Percentiles rank a stretch among this genome's conserved stretches.
phyloP scores from a whole-genome alignment of 768 basidiomycete species.

The Lyophyllum shimeji region DNA sequence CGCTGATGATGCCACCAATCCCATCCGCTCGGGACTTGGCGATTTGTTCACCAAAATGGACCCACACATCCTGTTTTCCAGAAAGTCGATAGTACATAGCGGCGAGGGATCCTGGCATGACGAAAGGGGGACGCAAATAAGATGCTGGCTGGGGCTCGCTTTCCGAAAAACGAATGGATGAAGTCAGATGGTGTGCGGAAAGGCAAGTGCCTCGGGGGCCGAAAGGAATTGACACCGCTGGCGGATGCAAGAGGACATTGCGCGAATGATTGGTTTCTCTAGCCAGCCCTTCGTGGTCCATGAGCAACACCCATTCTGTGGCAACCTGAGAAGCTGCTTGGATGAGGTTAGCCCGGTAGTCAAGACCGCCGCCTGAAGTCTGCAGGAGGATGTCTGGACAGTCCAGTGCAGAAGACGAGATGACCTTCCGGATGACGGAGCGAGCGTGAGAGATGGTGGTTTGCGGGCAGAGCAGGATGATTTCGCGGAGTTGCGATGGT shows the following conservation, averaged over 20 bases:
- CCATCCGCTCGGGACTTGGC: constrained; percentile 24
- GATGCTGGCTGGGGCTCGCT: constrained; percentile 35
- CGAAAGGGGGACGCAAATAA: constrained; percentile 64
- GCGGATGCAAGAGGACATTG: constrained; percentile 42
- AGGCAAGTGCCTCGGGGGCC: constrained; percentile 39
- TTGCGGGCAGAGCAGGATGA: constrained; percentile 48
- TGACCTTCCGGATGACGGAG: constrained; percentile 29
- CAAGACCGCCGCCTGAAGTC: constrained; percentile 24
- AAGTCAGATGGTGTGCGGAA: constrained; percentile 21
- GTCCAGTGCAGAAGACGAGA: constrained; percentile 27
- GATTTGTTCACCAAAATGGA: constrained; percentile 25
- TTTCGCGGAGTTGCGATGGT: constrained; percentile 37
- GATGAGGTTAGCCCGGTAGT: constrained; percentile 29
- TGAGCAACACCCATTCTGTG: constrained; percentile 51
- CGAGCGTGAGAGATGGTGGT: constrained; percentile 33
- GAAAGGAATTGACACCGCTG: constrained; percentile 32
- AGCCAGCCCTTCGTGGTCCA: constrained; percentile 46
- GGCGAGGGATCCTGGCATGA: constrained; percentile 37
- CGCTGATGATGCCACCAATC: constrained; percentile 39
- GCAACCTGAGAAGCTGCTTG: constrained; percentile 35
- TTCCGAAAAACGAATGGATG: constrained; percentile 28
- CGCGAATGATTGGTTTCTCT: constrained; percentile 31
- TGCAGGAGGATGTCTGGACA: constrained; percentile 45
- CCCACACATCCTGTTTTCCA: constrained; percentile 28
- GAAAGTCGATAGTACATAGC: constrained; percentile 14